A percentile compares a stretch with the other conserved stretches of the same genome.
Conservation (phyloP, 2,329 filamentous ascomycete species). For the Davidsoniella virescens region DNA sequence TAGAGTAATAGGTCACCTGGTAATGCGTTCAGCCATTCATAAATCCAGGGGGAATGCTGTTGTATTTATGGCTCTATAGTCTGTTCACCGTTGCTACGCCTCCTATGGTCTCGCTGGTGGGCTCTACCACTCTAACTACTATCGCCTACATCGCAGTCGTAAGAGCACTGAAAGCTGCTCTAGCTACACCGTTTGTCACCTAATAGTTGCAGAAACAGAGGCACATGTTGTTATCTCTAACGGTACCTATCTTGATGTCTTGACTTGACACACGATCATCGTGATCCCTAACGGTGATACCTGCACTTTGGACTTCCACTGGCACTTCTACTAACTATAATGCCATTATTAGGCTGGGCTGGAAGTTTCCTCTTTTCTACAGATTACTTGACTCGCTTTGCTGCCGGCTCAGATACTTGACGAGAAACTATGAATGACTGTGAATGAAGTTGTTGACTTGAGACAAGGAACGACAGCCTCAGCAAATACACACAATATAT, state of each 20-base stretch:
- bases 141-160: slow-evolving; percentile 30
- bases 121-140: slow-evolving; percentile 32
- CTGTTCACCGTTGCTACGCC: slow-evolving; percentile 26
- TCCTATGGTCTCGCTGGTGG: slow-evolving; percentile 33
- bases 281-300: not conserved
- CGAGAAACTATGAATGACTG: not conserved
- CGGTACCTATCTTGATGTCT: not conserved
- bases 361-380: slow-evolving; percentile 47
- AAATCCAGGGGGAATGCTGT: no score
- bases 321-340: slow-evolving; percentile 29
- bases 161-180: slow-evolving; percentile 26
- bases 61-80: not conserved
- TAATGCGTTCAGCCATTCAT: slow-evolving; percentile 45
- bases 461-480: not conserved
- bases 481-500: not conserved
- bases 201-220: not conserved
- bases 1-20: slow-evolving; percentile 44
- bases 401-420: slow-evolving; percentile 42
- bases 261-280: not conserved
- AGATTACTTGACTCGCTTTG: slow-evolving; percentile 43
- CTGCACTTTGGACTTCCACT: slow-evolving; percentile 21
- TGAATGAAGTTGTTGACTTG: not conserved
- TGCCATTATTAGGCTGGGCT: slow-evolving; percentile 38
- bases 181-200: not conserved
- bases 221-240: not conserved